Base-by-base conservation (phyloP, 1,284 basidiomycete species). In the Wallemia mellicola region DNA sequence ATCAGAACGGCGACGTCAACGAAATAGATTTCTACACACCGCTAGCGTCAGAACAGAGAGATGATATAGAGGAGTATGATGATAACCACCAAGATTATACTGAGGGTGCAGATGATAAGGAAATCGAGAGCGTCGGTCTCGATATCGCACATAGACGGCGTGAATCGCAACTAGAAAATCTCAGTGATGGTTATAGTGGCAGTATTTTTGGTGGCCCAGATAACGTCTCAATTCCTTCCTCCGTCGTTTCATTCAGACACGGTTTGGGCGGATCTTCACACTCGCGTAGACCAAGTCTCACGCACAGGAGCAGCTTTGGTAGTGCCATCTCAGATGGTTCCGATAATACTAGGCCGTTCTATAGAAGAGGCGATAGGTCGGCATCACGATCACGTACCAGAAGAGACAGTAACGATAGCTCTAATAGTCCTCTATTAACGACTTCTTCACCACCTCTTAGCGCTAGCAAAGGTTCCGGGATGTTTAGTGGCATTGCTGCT, bases 141-240 rank as follows among this genome's bases (percentile, higher is more conserved):
- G 38, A 48, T 48, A 48, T 48, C 9, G 38, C 38, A 22, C 38
- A 48, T n/a, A 48, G 38, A 48, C 38, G 38, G 22, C 38, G 38
- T 7, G 38, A 7, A 48, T 48, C 38, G n/a, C 38, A 48, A n/a
- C 14, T 48, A 11, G 38, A 48, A 5, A 48, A 48, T n/a, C 19
- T 48, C 9, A 48, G 22, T n/a, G 38, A 48, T 22, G 38, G 22
- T 5, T 48, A 54, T 15, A 25, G 55, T 25, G 59, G 60, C 19
- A 57, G 60, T 55, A 62, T 62, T 59, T 62, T 62, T 25, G 56
- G 57, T 24, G 62, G 62, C 0, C 62, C 62, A 1, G 62, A 59
- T 24, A 30, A 60, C 28, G 48, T 58, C 11, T 33, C 59, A 19
- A 58, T 62, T 19, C 62, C 62, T 2, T 60, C 59, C 24, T 62